Conservation (phyloP, 1,139 yeast species). For the Geotrichum bryndzae region DNA sequence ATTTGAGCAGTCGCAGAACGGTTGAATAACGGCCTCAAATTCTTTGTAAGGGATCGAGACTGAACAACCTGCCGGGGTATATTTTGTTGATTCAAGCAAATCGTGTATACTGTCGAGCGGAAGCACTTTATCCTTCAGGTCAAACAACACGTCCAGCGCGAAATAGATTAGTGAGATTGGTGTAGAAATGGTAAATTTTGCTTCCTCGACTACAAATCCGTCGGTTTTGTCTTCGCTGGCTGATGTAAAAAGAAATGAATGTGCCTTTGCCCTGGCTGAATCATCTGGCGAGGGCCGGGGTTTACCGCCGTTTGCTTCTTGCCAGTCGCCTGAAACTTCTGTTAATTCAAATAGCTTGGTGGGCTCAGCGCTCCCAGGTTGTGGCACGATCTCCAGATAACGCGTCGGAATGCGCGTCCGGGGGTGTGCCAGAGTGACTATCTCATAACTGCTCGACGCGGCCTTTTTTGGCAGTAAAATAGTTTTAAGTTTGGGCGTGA, state of each 20-base stretch:
- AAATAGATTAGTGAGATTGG: conserved; percentile 33
- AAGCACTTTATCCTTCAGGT: conserved; percentile 22
- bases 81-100: conserved; percentile 18
- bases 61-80: conserved; percentile 1
- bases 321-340: conserved; percentile 4
- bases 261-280: conserved; percentile 6
- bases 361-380: background rate
- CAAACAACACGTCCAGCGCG: conserved; percentile 27
- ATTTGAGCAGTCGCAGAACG: conserved; percentile 6
- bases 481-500: background rate
- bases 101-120: conserved; percentile 34
- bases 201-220: conserved; percentile 22
- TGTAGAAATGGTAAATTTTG: conserved; percentile 29
- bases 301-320: conserved; percentile 1
- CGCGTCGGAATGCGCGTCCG: conserved; percentile 11
- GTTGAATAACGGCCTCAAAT: conserved; percentile 1
- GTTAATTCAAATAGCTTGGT: conserved; percentile 9
- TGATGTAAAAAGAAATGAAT: conserved; percentile 1
- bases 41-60: conserved; percentile 1
- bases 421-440: conserved; percentile 10
- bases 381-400: background rate
- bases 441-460: background rate
- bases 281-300: conserved; percentile 10
- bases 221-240: background rate
- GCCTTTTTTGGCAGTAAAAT: background rate